phyloP scores from a whole-genome alignment of 179 eudicot species.

The Heliamphora pulchella region DNA sequence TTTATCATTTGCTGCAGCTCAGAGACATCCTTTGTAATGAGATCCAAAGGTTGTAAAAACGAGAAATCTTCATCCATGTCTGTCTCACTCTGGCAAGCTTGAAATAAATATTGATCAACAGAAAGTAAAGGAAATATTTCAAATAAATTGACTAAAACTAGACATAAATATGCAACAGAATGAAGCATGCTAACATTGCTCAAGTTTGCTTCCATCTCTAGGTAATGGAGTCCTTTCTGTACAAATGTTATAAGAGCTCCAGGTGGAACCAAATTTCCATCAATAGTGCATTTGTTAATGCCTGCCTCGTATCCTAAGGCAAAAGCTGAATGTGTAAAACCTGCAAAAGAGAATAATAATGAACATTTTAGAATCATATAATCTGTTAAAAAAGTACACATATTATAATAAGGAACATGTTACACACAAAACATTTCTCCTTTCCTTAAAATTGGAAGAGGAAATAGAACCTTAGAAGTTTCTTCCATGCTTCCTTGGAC shows the following conservation, averaged over 20 bases:
- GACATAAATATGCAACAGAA: slow-evolving; percentile 14
- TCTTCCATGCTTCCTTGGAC: neutral
- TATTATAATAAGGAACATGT: slow-evolving; percentile 7
- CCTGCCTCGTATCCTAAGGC: slow-evolving; percentile 85
- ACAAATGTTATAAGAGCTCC: slow-evolving; percentile 78
- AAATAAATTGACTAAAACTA: slow-evolving; percentile 1
- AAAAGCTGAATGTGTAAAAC: slow-evolving; percentile 84
- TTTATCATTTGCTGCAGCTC: slow-evolving; percentile 61
- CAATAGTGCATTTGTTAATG: slow-evolving; percentile 61
- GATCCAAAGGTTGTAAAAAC: slow-evolving; percentile 80
- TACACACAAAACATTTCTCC: neutral
- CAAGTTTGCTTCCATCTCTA: slow-evolving; percentile 90
- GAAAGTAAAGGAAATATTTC: slow-evolving; percentile 15
- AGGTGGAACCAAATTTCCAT: slow-evolving; percentile 90
- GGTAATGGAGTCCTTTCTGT: slow-evolving; percentile 88
- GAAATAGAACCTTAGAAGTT: neutral
- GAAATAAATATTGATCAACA: slow-evolving; percentile 20
- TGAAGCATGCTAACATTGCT: slow-evolving; percentile 55
- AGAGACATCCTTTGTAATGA: slow-evolving; percentile 78
- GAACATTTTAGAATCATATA: slow-evolving; percentile 5
- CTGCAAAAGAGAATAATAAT: slow-evolving; percentile 31
- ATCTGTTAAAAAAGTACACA: too few relatives aligned
- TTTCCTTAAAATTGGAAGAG: too few relatives aligned
- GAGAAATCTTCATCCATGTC: slow-evolving; percentile 85
- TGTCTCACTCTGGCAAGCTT: slow-evolving; percentile 58